A percentile compares a stretch with the other conserved stretches of the same genome.
Conservation (phyloP, 2,329 filamentous ascomycete species). For the Acrocalymma vagum region DNA sequence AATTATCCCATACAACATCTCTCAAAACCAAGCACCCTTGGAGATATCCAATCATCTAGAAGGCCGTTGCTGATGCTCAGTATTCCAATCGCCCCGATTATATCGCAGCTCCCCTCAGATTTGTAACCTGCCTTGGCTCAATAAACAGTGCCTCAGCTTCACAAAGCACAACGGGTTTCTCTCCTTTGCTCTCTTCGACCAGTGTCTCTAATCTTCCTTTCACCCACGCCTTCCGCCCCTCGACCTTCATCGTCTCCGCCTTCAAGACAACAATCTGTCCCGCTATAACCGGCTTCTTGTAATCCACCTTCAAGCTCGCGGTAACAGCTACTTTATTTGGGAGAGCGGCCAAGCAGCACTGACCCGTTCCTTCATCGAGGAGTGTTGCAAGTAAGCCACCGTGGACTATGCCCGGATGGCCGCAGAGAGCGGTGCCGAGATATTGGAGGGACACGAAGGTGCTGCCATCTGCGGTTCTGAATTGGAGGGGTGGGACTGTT, state of each 20-base stretch:
- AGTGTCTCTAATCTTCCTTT: constrained; percentile 86
- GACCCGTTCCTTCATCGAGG: constrained; percentile 86
- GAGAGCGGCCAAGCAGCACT: constrained; percentile 87
- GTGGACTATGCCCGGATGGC: constrained; percentile 90
- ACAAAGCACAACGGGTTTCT: constrained; percentile 71
- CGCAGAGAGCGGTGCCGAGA: constrained; percentile 81
- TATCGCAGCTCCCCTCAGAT: constrained; percentile 39
- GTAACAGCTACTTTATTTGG: constrained; percentile 88
- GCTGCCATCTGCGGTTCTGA: constrained; percentile 65
- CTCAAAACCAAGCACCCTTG: too few species aligned
- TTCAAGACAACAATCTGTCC: constrained; percentile 78
- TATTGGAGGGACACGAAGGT: constrained; percentile 73
- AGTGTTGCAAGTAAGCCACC: constrained; percentile 92
- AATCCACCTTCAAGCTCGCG: constrained; percentile 83
- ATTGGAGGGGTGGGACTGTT: constrained; percentile 81
- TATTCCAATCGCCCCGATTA: constrained; percentile 5
- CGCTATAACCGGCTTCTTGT: constrained; percentile 80
- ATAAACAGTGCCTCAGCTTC: constrained; percentile 89
- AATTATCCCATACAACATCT: too few species aligned
- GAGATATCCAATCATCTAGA: too few species aligned
- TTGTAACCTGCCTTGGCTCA: constrained; percentile 81
- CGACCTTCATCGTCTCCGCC: constrained; percentile 82
- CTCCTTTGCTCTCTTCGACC: constrained; percentile 73
- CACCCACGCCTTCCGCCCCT: constrained; percentile 95
- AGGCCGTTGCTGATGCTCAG: too few species aligned